Evolutionary conservation across 2,329 filamentous ascomycete species (phyloP).

Genomic region (Apiospora malaysiana): DNA sequence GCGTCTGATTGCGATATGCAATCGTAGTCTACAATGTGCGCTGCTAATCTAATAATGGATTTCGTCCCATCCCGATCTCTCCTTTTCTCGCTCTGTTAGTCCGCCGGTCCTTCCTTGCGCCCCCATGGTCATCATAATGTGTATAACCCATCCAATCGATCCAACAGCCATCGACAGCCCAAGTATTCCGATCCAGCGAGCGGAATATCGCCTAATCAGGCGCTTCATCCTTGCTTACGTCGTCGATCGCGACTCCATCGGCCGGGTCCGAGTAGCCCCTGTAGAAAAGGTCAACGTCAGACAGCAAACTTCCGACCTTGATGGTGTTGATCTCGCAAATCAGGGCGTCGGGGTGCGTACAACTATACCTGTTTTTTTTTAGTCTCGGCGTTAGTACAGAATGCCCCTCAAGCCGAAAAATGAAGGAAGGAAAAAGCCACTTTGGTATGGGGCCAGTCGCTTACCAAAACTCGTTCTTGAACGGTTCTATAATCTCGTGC

Average conservation of each 20-base stretch:
- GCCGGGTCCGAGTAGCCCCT: not conserved
- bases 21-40: not conserved
- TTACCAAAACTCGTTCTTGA: not conserved
- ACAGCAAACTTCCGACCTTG: not conserved
- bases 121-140: no score
- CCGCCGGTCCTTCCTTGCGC: not conserved
- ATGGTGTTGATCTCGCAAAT: not conserved
- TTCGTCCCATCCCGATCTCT: not conserved
- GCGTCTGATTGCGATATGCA: not conserved
- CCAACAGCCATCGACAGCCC: no score
- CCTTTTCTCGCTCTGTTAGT: not conserved
- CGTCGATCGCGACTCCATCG: not conserved
- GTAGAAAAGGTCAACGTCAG: not conserved
- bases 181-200: no score
- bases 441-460: no score
- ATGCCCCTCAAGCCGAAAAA: no score
- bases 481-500: not conserved
- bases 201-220: no score
- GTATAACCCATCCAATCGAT: no score
- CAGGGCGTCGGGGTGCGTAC: not conserved
- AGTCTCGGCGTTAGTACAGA: no score
- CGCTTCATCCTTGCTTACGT: not conserved
- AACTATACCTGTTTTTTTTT: not conserved
- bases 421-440: no score
- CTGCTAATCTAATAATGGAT: not conserved